Evolutionary conservation across 345 rosid species (phyloP).

Genomic region (Pistacia vera): DNA sequence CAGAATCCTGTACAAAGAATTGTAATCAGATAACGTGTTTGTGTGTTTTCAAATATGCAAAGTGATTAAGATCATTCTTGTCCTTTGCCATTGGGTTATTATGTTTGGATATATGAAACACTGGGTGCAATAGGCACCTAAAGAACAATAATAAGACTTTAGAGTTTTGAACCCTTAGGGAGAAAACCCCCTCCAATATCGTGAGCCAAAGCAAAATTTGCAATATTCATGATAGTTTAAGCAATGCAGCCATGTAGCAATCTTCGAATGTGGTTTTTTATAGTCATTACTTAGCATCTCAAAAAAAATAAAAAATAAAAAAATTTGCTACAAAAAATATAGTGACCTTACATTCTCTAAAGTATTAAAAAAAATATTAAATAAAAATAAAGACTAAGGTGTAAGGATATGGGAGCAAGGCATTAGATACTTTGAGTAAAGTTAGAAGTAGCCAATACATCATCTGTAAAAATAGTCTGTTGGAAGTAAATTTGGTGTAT

Average conservation of each 20-base stretch:
- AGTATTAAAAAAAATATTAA: neutral
- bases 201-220: neutral
- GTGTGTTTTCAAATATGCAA: neutral
- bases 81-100: too few relatives aligned
- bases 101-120: neutral
- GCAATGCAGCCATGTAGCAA: neutral
- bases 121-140: neutral
- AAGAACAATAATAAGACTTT: neutral
- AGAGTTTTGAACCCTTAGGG: neutral
- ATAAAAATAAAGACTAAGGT: too few relatives aligned
- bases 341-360: neutral
- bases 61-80: neutral
- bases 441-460: neutral
- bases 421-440: neutral
- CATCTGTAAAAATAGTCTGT: neutral
- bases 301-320: neutral
- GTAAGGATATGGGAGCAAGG: neutral
- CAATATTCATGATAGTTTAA: neutral
- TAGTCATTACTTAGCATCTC: neutral
- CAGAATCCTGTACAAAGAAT: neutral
- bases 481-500: neutral
- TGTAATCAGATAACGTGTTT: neutral
- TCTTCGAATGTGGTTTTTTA: neutral
- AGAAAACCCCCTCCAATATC: neutral
- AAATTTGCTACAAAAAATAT: neutral